phyloP scores from a whole-genome alignment of 495 filamentous ascomycete genomes.

The Tuber borchii region DNA sequence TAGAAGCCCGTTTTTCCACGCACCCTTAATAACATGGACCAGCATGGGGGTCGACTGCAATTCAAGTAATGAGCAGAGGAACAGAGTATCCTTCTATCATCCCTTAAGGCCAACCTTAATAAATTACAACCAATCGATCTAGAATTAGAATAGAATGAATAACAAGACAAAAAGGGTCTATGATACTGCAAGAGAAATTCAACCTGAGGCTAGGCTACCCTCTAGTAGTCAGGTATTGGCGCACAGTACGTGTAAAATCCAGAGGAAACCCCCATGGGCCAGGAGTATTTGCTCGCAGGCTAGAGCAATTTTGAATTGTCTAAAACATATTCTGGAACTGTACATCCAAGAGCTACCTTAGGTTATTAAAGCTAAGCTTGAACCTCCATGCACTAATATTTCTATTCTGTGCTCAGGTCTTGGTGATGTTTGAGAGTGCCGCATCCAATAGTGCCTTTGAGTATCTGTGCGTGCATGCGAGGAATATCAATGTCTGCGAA shows the following conservation, averaged over 20 bases:
- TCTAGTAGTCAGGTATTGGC: not conserved
- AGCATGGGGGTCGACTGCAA: not conserved
- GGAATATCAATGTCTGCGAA: not conserved
- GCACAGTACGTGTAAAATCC: not conserved
- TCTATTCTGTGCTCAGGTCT: not conserved
- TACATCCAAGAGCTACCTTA: not conserved
- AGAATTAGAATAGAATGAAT: too few relatives aligned
- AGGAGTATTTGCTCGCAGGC: not conserved
- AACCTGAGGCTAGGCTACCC: not conserved
- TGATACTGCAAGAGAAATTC: not conserved
- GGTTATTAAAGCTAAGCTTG: not conserved
- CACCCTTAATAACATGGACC: not conserved
- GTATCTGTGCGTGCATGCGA: not conserved
- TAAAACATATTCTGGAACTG: not conserved
- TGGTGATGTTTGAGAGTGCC: not conserved
- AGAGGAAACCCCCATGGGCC: not conserved
- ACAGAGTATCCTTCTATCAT: not conserved
- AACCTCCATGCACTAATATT: not conserved
- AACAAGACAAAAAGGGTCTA: not conserved
- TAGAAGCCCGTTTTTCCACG: not conserved
- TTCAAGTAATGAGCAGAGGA: not conserved
- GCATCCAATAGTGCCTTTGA: not conserved
- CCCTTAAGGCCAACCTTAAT: not conserved
- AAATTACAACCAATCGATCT: too few relatives aligned
- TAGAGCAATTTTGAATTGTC: not conserved